phyloP scores from a whole-genome alignment of 2,329 filamentous ascomycete species.

The Thermothelomyces thermophilus region DNA sequence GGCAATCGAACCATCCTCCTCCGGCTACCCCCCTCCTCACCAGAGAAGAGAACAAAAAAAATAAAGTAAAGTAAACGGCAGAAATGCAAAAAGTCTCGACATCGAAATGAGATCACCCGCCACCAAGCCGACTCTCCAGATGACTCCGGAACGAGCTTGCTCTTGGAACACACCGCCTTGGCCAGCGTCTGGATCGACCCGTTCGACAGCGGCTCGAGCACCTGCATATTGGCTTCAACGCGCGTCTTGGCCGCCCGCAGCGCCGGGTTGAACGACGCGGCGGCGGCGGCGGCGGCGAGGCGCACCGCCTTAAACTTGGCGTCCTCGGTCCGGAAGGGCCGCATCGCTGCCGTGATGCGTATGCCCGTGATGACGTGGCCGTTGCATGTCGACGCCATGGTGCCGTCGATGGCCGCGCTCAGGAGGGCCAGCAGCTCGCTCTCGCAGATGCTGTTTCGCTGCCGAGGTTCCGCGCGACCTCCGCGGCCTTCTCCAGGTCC shows the following conservation, averaged over 20 bases:
- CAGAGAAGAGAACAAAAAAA: background rate
- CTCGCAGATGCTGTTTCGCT: constrained; percentile 43
- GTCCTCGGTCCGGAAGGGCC: constrained; percentile 49
- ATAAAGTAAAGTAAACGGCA: background rate
- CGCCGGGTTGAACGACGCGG: constrained; percentile 39
- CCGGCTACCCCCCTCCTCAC: no score
- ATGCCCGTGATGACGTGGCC: constrained; percentile 50
- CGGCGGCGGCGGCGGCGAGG: constrained; percentile 30
- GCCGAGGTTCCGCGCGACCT: constrained; percentile 36
- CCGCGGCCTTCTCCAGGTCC: constrained; percentile 41
- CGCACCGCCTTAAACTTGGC: constrained; percentile 48
- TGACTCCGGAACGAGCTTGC: constrained; percentile 30
- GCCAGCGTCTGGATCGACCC: constrained; percentile 44
- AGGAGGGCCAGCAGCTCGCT: constrained; percentile 50
- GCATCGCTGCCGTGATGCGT: constrained; percentile 38
- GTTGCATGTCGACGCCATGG: constrained; percentile 36
- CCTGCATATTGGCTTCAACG: constrained; percentile 45
- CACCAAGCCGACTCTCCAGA: background rate
- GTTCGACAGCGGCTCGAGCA: constrained; percentile 48
- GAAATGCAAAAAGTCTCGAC: background rate
- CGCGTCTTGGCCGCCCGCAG: constrained; percentile 38
- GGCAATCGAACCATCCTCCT: no score
- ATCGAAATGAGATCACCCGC: background rate
- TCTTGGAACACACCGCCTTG: constrained; percentile 42
- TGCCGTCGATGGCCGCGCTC: constrained; percentile 43